Evolutionary conservation across 768 basidiomycete species (phyloP), one percentile per base, ranked within the genome.

Genomic region (Mrakia frigida): DNA sequence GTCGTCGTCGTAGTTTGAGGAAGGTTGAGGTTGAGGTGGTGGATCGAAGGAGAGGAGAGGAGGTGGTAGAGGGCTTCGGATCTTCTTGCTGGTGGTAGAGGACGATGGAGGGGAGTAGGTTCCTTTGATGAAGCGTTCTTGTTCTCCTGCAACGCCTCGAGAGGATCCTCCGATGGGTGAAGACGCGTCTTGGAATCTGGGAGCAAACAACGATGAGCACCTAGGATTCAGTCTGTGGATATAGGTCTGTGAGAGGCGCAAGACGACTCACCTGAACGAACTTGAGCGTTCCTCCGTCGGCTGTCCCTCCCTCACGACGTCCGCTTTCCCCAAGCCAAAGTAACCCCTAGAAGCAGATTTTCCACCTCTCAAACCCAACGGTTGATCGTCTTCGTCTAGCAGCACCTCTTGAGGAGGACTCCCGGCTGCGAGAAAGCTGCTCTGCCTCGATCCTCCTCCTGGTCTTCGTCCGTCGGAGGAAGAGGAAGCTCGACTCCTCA

Each of bases 81-180:
- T n/a, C 37, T 37, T 41, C n/a, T 68, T 37, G 65, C 18, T 23
- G 35, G 65, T 39, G 7, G 65, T 11, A 9, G 61, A 3, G 25
- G 25, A 23, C 1, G 35, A 23, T 9, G 39, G 65, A 3, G 23
- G 21, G 37, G 63, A 65, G 65, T 10, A 35, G 3, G 63, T 23
- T 14, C 65, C 65, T 68, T 68, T 68, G 65, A 68, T 68, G 65
- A 39, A 68, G 23, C 65, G 35, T 39, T 68, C 65, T 23, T 68
- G 65, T 39, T 68, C 65, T 25, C 65, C 65, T 35, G 65, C 37
- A 10, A 68, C 65, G 18, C 65, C 65, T 25, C 65, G 65, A 68
- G 65, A 39, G 18, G 65, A 68, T 35, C 65, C 65, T 25, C 65
- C 65, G 25, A 68, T 23, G 9, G 37, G 65, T 1, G 65, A 39